Base-by-base conservation (phyloP, 2,329 filamentous ascomycete genomes). In the Ophiobolus disseminans region DNA sequence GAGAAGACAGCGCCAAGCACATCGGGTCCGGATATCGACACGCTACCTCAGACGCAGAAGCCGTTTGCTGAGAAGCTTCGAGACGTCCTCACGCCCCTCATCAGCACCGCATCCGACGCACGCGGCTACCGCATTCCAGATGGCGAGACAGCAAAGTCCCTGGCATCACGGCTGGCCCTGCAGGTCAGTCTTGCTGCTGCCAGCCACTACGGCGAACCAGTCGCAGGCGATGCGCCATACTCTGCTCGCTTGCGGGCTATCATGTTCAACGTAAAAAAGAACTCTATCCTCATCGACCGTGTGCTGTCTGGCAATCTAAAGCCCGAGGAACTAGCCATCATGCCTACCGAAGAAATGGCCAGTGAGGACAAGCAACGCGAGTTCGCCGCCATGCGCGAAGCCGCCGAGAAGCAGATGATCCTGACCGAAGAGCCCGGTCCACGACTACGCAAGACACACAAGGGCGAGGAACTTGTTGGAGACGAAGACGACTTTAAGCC, bases 381-480 rank as follows among this genome's bases (percentile, higher is more conserved):
- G 69, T 88, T 85, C 19, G 88, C 88, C 13, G 85, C 87, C 61
- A 86, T 93, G 80, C 88, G 89, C 71, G 88, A 89, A 40, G 83
- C 85, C 52, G 85, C 86, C 0, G 90, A 94, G 66, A 90, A 91
- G 63, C 89, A 93, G 70, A 89, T 93, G 36, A 92, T 94, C 37
- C 82, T 96, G 25, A 86, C 93, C 50, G 84, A 90, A 28, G 74
- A 78, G 11, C 84, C 65, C 9, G 91, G 84, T 1, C 89, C 92
- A 3, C 86, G 91, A 3, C 87, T 97, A 47, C 84, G 91, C 63
- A 86, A 90, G 60, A 97, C 93, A 2, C 93, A 97, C 77, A 97
- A 97, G 73, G 94, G 94, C 10, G 92, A 97, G 49, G 94, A 97
- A 69, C 74, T 96, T 13, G 82, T 97, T 13, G 91, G 93, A 53